A percentile compares a stretch with the other conserved stretches of the same genome.
These are phyloP conservation scores for Glarea lozoyensis DNA, from an alignment of 495 filamentous ascomycete genomes.

Conservation along the genomic window DNA sequence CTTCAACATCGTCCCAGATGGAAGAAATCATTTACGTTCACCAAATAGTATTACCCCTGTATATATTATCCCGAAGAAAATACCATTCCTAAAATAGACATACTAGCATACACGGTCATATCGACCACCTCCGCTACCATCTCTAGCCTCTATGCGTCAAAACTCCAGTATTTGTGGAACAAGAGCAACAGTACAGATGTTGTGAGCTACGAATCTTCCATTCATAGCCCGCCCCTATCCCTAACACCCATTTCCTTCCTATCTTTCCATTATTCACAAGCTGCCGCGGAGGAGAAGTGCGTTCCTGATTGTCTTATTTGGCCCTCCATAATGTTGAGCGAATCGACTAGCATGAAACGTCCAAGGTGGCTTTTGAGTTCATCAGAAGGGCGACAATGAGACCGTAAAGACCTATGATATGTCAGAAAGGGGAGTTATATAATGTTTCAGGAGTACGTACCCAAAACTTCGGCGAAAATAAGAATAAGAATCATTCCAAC, in stretches of 20 bases:
- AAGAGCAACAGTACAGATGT: constrained; percentile 23
- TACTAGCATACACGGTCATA: constrained; percentile 22
- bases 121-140: constrained; percentile 6
- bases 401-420: constrained; percentile 75
- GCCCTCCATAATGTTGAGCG: constrained; percentile 3
- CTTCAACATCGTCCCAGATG: no score
- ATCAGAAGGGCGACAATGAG: constrained; percentile 97
- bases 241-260: constrained; percentile 3
- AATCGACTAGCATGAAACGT: constrained; percentile 27
- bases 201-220: constrained; percentile 12
- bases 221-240: constrained; percentile 1
- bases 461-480: constrained; percentile 99
- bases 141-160: constrained; percentile 23
- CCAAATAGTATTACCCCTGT: no score
- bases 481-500: constrained; percentile 99
- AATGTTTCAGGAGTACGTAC: constrained; percentile 38
- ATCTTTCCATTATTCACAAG: constrained; percentile 17
- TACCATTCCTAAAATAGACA: constrained; percentile 19
- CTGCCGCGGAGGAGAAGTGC: constrained; percentile 11
- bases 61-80: no score
- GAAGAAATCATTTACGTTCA: no score
- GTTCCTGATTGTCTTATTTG: constrained; percentile 14
- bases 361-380: constrained; percentile 70
- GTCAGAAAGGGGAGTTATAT: constrained; percentile 8
- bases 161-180: constrained; percentile 17